These are phyloP conservation scores for Beauveria sp. DNA, from an alignment of 2,329 filamentous ascomycete species.

Conservation along the genomic window DNA sequence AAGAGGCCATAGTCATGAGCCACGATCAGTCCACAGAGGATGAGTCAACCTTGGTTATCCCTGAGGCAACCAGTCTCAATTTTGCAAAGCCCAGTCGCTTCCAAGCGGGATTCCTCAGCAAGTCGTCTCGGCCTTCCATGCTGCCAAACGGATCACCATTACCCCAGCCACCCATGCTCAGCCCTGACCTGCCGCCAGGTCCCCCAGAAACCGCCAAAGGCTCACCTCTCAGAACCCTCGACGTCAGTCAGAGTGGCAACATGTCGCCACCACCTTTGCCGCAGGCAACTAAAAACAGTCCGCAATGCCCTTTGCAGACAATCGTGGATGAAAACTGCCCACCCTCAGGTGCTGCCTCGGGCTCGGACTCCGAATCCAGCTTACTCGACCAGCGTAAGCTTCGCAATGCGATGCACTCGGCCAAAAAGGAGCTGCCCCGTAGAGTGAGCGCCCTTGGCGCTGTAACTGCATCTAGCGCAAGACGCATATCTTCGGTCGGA, in stretches of 20 bases:
- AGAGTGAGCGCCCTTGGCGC: constrained; percentile 32
- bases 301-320: constrained; percentile 28
- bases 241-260: constrained; percentile 43
- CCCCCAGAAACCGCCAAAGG: constrained; percentile 23
- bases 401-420: constrained; percentile 45
- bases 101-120: constrained; percentile 78
- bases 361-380: constrained; percentile 42
- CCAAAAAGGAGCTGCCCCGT: constrained; percentile 39
- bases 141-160: constrained; percentile 53
- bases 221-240: constrained; percentile 43
- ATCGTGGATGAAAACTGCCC: constrained; percentile 47
- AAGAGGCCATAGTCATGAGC: constrained; percentile 2
- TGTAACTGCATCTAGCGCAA: constrained; percentile 28
- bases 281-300: constrained; percentile 22
- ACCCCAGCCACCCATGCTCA: constrained; percentile 46
- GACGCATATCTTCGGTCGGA: constrained; percentile 40
- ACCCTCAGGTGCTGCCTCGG: constrained; percentile 29
- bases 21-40: constrained; percentile 32
- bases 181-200: constrained; percentile 47
- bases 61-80: constrained; percentile 27
- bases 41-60: constrained; percentile 52
- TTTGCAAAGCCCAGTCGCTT: constrained; percentile 64
- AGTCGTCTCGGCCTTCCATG: constrained; percentile 33
- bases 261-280: constrained; percentile 36
- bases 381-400: constrained; percentile 47